Evolutionary conservation across 805 yeast genomes (phyloP), one percentile per base, ranked within the genome.

Genomic region (Ogataea nakhonphanomensis): DNA sequence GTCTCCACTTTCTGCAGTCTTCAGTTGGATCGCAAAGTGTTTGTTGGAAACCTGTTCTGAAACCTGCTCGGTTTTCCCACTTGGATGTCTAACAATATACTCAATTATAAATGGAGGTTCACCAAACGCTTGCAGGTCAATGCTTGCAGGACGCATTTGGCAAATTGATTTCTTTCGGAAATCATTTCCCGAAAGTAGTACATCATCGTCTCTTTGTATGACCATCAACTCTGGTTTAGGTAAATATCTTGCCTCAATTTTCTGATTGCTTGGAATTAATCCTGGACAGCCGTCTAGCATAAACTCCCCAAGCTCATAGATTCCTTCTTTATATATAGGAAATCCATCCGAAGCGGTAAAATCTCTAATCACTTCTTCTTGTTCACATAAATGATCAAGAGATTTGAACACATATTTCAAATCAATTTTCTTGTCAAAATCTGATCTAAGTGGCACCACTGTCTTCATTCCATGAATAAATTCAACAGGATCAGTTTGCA

Each of bases 21-120:
- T 67, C 42, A 74, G 57, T 12, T 65, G 67, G 25, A 76, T 55
- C 1, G 51, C 51, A 17, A 55, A 53, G n/a, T 48, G 48, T 14
- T 47, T 43, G 15, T 78, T 74, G 1, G 78, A 71, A 6, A 79
- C 74, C 36, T 77, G 78, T 20, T 68, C 48, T 47, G 56, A 17
- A 52, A 47, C 44, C 47, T 57, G 37, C 57, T 60, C 78, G 4
- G 57, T 35, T 24, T 56, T 61, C 1, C 87, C 87, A 51, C 64
- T 67, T 6, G 93, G 90, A 28, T 70, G 62, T 21, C 64, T 64
- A 11, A 84, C 61, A n/a, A 76, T 74, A 57, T 88, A 87, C 28
- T 76, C 78, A 20, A 89, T 64, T n/a, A 74, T 61, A 48, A 87
- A 87, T 17, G 86, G 82, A 1, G 75, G 71, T 32, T 72, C 76